A percentile compares a stretch with the other conserved stretches of the same genome.
Evolutionary conservation across 805 yeast species (phyloP).

Genomic region (Spathaspora passalidarum): DNA sequence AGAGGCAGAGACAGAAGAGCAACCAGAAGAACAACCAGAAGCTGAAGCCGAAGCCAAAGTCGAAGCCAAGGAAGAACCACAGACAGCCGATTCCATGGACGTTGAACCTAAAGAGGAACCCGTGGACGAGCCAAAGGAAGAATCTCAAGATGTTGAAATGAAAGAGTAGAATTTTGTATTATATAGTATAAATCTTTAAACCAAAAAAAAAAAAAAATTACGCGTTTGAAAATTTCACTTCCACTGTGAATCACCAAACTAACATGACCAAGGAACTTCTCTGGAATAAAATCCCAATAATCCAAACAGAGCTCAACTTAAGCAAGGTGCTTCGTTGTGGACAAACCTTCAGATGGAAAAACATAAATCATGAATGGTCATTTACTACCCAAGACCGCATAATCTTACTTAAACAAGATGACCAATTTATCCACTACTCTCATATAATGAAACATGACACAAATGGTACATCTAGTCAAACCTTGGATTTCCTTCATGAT

Average conservation of each 20-base stretch:
- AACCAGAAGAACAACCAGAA: neutral
- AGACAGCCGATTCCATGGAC: neutral
- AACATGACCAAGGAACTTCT: conserved; percentile 21
- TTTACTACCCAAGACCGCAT: conserved; percentile 60
- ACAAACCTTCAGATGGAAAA: conserved; percentile 81
- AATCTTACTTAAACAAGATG: conserved; percentile 63
- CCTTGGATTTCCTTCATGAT: conserved; percentile 49
- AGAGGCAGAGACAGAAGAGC: neutral
- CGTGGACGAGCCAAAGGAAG: neutral
- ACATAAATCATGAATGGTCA: conserved; percentile 60
- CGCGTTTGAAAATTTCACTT: conserved; percentile 13
- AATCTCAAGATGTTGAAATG: conserved; percentile 5
- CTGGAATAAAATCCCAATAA: conserved; percentile 22
- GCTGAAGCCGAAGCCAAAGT: conserved; percentile 1
- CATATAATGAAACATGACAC: conserved; percentile 27
- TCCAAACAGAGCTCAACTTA: conserved; percentile 49
- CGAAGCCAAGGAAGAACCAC: conserved; percentile 1
- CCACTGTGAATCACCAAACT: too few relatives aligned
- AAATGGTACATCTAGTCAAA: conserved; percentile 14
- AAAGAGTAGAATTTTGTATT: conserved; percentile 1
- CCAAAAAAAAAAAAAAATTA: conserved; percentile 10
- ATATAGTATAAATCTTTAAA: too few relatives aligned
- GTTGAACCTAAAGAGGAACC: neutral
- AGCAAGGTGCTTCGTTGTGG: conserved; percentile 76
- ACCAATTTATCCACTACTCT: conserved; percentile 50